A percentile compares a stretch with the other conserved stretches of the same genome.
These are phyloP conservation scores for Mycena alexandri DNA, from an alignment of 768 basidiomycete species.

Conservation along the genomic window DNA sequence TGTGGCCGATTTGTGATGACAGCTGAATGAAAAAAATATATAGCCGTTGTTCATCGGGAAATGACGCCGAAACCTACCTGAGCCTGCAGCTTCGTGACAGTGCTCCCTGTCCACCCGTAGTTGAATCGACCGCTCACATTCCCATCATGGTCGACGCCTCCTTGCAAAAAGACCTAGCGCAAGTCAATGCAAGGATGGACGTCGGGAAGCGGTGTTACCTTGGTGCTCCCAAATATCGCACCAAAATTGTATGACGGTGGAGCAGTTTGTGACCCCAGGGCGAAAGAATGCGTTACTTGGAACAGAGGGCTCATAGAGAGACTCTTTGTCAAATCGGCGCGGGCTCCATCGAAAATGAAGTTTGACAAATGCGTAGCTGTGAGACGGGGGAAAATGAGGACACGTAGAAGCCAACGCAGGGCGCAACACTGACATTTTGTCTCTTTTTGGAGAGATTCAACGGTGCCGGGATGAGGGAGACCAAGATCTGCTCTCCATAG, in stretches of 20 bases:
- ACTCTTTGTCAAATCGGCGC: conserved; percentile 95
- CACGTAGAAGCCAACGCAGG: conserved; percentile 4
- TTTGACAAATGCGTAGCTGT: conserved; percentile 92
- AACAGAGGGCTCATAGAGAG: conserved; percentile 95
- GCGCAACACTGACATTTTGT: conserved; percentile 76
- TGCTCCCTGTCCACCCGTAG: conserved; percentile 84
- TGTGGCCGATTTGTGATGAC: conserved; percentile 81
- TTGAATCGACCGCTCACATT: conserved; percentile 90
- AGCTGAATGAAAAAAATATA: conserved; percentile 63
- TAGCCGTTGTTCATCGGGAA: neutral
- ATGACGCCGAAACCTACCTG: conserved; percentile 69
- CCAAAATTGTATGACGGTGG: conserved; percentile 95
- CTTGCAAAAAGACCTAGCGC: conserved; percentile 88
- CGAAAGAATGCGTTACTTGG: conserved; percentile 97
- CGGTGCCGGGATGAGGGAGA: conserved; percentile 91
- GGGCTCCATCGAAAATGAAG: conserved; percentile 96
- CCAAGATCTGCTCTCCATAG: conserved; percentile 86
- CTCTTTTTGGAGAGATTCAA: conserved; percentile 94
- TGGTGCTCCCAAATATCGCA: conserved; percentile 89
- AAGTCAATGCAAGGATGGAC: conserved; percentile 6
- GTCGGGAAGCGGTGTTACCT: conserved; percentile 58
- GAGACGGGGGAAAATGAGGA: conserved; percentile 22
- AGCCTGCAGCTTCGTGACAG: conserved; percentile 88
- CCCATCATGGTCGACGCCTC: conserved; percentile 94
- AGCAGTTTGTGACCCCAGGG: conserved; percentile 86